Percentiles rank a stretch among this genome's conserved stretches.
Conservation (phyloP, 2,329 filamentous ascomycete genomes). For the Phaeosphaeriaceae sp. region DNA sequence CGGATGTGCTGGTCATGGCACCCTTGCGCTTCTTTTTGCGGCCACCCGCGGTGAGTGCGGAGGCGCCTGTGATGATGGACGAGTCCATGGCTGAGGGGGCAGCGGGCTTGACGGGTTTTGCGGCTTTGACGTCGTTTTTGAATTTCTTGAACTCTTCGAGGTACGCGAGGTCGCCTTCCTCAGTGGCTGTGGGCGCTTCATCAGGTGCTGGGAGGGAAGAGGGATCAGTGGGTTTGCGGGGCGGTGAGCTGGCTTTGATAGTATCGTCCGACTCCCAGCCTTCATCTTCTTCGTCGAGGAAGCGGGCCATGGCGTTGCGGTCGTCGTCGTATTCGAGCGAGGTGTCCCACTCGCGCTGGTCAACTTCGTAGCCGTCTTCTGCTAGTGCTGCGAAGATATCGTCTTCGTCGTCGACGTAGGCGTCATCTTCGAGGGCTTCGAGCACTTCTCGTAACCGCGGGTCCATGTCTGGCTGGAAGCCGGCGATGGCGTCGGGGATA, state of each 20-base stretch:
- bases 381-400: slow-evolving; percentile 81
- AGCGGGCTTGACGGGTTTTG: slow-evolving; percentile 51
- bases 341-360: slow-evolving; percentile 80
- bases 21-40: slow-evolving; percentile 94
- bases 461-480: slow-evolving; percentile 98
- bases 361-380: slow-evolving; percentile 73
- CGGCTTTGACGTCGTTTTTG: slow-evolving; percentile 74
- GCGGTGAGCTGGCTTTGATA: slow-evolving; percentile 67
- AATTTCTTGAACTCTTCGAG: slow-evolving; percentile 92
- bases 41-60: slow-evolving; percentile 72
- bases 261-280: slow-evolving; percentile 97
- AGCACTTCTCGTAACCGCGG: slow-evolving; percentile 87
- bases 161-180: slow-evolving; percentile 76
- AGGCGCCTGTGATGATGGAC: slow-evolving; percentile 74
- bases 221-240: slow-evolving; percentile 58
- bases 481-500: slow-evolving; percentile 86
- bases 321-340: slow-evolving; percentile 49
- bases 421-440: slow-evolving; percentile 94
- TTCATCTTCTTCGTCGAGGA: slow-evolving; percentile 67
- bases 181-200: slow-evolving; percentile 42
- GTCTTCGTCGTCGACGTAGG: slow-evolving; percentile 85
- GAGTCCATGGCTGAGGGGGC: slow-evolving; percentile 71
- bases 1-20: slow-evolving; percentile 84
- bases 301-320: slow-evolving; percentile 50
- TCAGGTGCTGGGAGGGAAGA: slow-evolving; percentile 41